Base-by-base conservation (phyloP, 768 basidiomycete genomes). In the Daedalea quercina region DNA sequence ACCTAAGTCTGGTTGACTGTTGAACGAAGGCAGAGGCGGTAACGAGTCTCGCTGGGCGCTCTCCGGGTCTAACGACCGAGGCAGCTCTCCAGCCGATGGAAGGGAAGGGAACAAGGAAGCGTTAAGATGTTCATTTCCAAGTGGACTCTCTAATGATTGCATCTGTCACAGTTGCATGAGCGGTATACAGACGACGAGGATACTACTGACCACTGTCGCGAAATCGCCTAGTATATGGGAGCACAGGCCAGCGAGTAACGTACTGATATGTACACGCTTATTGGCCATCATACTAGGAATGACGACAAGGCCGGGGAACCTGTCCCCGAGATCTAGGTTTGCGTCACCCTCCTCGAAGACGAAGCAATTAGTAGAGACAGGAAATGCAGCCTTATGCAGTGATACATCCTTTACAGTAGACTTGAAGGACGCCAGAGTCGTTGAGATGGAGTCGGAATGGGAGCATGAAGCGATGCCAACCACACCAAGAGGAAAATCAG, bases 281-380 rank as follows among this genome's bases (percentile, higher is more conserved):
- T 94, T 92, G 6, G 87, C 88, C 81, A 93, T 90, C 60, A 84
- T 79, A 56, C 78, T 81, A 2, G 93, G 94, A 46, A 96, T 88
- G 24, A 90, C 75, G 19, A 89, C 80, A 34, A 94, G 65, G 17
- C 86, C 85, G 24, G 80, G 74, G 13, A 81, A 70, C 48, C 70
- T 74, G 48, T 81, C 80, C 8, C 76, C 76, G 31, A 80, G 71
- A 54, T 82, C 79, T 26, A 80, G 68, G 55, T 80, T 78, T 26
- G 72, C 83, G 31, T 78, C 78, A 50, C 61, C 65, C 65, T 88
- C 81, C 66, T 94, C 91, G 58, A 94, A 96, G 8, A 87, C 86
- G 65, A 91, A 90, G 63, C 90, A 91, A 53, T 80, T 85, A 63
- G 76, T 84, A 19, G 90, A 85, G 24, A 94, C 74, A 0, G 93